Evolutionary conservation across 441 rosid genomes (phyloP), one percentile per base, ranked within the genome.

Genomic region (Gossypium trilobum): DNA sequence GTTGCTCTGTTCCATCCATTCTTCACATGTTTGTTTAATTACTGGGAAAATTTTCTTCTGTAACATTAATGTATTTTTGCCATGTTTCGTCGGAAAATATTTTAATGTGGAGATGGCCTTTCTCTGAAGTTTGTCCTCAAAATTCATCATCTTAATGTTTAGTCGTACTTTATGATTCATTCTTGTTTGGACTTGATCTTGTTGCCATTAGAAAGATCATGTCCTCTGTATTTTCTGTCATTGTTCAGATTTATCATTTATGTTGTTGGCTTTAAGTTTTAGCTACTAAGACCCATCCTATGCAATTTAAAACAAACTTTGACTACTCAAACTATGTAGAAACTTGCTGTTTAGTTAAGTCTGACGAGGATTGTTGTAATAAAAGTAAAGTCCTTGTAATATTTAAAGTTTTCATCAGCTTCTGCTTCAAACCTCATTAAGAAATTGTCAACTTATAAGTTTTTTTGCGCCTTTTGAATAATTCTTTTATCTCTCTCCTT

Each of bases 191-290:
- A 23, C 57, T 66, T 48, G 22, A 48, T 66, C 57, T 7, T 39
- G 3, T 48, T 66, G 42, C 13, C 14, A 7, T 56, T 39, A 7
- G 54, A 54, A 58, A 77, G 36, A 52, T 51, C 74, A 44, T 61
- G 7, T 7, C 33, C 39, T 14, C 59, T 62, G 19, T 60, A n/a
- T 42, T 44, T 4, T 57, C 5, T 39, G 5, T 52, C 23, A 51
- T 51, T 59, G 5, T 71, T 71, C 59, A 17, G 44, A 23, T 71
- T 58, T 59, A 9, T 39, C 25, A 23, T 71, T 58, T 59, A 9
- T 39, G 44, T 1, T 17, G 27, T 60, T 71, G 22, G 51, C 74
- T 22, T 71, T 57, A 46, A 13, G 10, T 3, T 23, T 71, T 14
- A 7, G n/a, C 9, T 22, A 22, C 14, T 39, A 42, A 14, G 56